Evolutionary conservation across 306 rosid species (phyloP), one percentile per base, ranked within the genome.

Genomic region (Mimosa pudica): DNA sequence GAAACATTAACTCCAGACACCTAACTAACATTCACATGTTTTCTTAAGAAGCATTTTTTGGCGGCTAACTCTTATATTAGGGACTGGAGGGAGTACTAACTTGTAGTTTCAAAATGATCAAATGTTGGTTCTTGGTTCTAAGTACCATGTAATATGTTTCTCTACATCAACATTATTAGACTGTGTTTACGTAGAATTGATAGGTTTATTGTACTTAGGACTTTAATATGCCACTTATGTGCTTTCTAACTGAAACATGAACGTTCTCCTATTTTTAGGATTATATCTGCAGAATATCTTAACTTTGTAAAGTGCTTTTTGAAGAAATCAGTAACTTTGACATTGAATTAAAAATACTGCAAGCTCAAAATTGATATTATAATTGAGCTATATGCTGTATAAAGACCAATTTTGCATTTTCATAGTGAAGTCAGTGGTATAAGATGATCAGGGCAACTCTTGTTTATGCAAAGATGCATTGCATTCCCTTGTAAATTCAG

Each of bases 401-500:
- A 48, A 57, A 18, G 58, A 62, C 72, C 18, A 52, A 48, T 55
- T 57, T 44, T 61, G 66, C 57, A 67, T 47, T 48, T 70, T 74
- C 54, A 48, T 78, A 46, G 81, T 78, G 62, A 71, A 52, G 60
- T 41, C 13, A 75, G 44, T 32, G 57, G 63, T 57, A 41, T 47
- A 49, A 73, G 55, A 42, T 81, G 38, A 52, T 45, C 30, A 41
- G 75, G 52, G 71, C 76, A 80, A 69, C 77, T 49, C 80, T 48
- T 57, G 16, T 70, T 51, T 8, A 30, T 18, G 54, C 17, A 63
- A 71, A 64, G 24, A 44, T 60, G 46, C 79, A 63, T 51, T 67
- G 75, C 48, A 32, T 68, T 74, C 76, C 77, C 60, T 70, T 63
- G 74, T 81, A 58, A 51, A 69, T 80, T 82, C 63, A 73, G 84